Conservation (phyloP, 164 flowering plant species). For the Aristolochia californica region DNA sequence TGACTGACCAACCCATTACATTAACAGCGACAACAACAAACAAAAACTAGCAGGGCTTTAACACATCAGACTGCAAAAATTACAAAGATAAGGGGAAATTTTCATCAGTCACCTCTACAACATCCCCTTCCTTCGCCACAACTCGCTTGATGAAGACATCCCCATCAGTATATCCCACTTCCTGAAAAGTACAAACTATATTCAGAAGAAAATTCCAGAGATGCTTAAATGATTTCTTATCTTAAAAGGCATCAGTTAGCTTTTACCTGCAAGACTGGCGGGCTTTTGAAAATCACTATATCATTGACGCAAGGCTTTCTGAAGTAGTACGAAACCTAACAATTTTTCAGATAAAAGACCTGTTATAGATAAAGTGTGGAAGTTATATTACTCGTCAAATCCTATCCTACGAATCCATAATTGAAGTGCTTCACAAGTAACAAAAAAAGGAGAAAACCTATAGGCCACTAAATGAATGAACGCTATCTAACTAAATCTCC, state of each 20-base stretch:
- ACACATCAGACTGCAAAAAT: neutral
- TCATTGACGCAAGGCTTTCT: conserved; percentile 95
- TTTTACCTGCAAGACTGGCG: conserved; percentile 57
- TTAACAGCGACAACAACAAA: neutral
- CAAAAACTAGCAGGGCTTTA: neutral
- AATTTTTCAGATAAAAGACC: conserved; percentile 10
- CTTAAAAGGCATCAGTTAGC: neutral
- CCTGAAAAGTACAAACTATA: conserved; percentile 39
- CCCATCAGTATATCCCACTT: conserved; percentile 85
- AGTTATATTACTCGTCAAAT: conserved; percentile 3
- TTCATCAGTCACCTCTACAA: conserved; percentile 60
- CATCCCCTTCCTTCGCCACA: conserved; percentile 87
- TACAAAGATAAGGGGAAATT: neutral
- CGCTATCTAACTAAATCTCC: no score
- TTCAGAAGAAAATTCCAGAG: neutral
- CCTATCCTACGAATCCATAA: no score
- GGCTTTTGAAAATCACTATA: conserved; percentile 88
- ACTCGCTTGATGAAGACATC: conserved; percentile 92
- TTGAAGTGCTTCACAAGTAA: no score
- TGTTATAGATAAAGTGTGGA: conserved; percentile 5
- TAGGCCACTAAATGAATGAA: no score
- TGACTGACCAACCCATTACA: neutral
- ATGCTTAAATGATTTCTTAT: neutral
- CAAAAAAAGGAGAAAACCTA: no score
- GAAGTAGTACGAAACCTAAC: conserved; percentile 83